Conservation (phyloP, 352 stramenopile species). For the Phytophthora multivora region DNA sequence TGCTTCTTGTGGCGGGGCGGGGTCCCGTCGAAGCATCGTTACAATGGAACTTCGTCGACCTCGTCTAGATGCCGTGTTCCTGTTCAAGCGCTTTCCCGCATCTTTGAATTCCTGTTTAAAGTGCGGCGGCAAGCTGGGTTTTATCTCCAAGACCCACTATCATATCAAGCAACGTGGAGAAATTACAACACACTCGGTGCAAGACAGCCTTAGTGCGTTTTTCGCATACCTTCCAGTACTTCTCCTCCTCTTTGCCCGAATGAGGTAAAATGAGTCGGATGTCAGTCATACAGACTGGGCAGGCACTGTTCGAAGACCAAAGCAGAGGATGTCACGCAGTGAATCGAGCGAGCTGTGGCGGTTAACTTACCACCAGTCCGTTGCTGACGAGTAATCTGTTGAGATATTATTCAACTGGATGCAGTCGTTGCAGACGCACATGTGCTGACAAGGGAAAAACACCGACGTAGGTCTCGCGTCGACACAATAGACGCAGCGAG, state of each 20-base stretch:
- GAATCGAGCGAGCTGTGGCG: too few species aligned
- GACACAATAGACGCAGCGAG: conserved; percentile 55
- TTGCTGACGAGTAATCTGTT: conserved; percentile 20
- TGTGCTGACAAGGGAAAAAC: conserved; percentile 58
- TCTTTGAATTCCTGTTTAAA: conserved; percentile 51
- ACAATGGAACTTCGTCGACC: conserved; percentile 15
- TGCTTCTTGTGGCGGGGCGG: neutral
- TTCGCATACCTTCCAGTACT: conserved; percentile 52
- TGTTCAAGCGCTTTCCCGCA: conserved; percentile 14
- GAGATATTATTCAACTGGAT: conserved; percentile 49
- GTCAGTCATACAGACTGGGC: conserved; percentile 64
- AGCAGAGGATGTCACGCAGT: too few species aligned
- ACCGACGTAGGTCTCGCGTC: conserved; percentile 24
- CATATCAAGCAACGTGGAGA: too few species aligned
- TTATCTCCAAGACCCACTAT: conserved; percentile 53
- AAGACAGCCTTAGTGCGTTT: neutral
- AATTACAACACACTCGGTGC: neutral
- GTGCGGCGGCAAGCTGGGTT: conserved; percentile 43
- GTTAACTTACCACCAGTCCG: conserved; percentile 40
- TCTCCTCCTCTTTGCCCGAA: conserved; percentile 55
- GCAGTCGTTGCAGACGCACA: conserved; percentile 65
- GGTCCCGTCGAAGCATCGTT: conserved; percentile 16
- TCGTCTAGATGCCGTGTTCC: conserved; percentile 1
- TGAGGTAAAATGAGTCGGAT: conserved; percentile 67
- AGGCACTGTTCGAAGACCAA: conserved; percentile 37